Evolutionary conservation across 2,329 filamentous ascomycete genomes (phyloP).

Genomic region (Botrytis byssoidea): DNA sequence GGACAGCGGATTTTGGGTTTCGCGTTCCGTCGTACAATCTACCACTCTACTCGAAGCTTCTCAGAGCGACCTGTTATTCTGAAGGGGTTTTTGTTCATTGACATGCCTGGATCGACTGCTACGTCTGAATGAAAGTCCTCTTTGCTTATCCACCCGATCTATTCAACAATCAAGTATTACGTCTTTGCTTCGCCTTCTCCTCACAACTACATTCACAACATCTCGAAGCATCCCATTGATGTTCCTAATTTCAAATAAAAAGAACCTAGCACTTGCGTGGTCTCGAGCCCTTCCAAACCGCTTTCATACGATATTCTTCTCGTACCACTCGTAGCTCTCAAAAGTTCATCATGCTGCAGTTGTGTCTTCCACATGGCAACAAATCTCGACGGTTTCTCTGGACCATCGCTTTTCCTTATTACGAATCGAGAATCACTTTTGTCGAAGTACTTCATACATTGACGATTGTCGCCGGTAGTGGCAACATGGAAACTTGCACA

Average conservation of each 20-base stretch:
- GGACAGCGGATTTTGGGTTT: neutral
- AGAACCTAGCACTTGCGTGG: neutral
- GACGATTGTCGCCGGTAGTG: neutral
- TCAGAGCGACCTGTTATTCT: neutral
- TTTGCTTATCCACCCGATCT: neutral
- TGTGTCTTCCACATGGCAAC: too few relatives aligned
- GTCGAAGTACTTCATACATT: too few relatives aligned
- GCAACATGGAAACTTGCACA: neutral
- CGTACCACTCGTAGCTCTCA: neutral
- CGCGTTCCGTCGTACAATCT: neutral
- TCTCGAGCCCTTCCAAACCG: neutral
- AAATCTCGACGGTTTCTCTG: neutral
- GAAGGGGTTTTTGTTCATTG: neutral
- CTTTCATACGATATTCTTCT: neutral
- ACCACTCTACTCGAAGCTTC: neutral
- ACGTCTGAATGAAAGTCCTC: neutral
- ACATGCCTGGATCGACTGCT: neutral
- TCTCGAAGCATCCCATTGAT: neutral
- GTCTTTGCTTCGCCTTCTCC: too few relatives aligned
- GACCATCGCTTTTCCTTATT: neutral
- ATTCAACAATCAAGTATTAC: neutral
- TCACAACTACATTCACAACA: neutral
- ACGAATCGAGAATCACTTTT: too few relatives aligned
- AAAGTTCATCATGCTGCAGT: neutral
- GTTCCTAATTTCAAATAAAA: neutral